Evolutionary conservation across 176 grass and related monocot genomes (phyloP), one percentile per base, ranked within the genome.

Genomic region (Alloteropsis semialata): DNA sequence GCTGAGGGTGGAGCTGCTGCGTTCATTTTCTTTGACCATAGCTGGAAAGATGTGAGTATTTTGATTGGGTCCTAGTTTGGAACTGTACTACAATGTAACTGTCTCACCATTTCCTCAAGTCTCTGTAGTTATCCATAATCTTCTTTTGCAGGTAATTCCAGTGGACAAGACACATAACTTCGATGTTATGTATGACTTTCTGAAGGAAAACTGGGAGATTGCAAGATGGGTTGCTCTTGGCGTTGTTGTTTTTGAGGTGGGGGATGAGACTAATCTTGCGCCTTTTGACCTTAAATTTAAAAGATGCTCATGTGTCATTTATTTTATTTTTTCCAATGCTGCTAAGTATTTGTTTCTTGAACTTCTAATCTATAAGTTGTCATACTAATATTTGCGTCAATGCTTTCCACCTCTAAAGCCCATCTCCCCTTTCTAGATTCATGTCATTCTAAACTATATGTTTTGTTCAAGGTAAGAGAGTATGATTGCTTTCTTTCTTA

Each of bases 1-100:
- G 88, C 84, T 77, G 96, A 98, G 69, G 76, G 82, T 86, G 91
- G 87, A 76, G 92, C 91, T 84, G 92, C 96, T 58, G 96, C 92
- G 56, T 98, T 98, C 88, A 98, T 98, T 81, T 98, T 95, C 89
- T 98, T 98, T 62, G 91, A 98, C 63, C 84, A 98, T 49, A 92
- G 91, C 82, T 98, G 96, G 96, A 98, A 95, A 91, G 96, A 98
- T 86, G 96, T 98, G 89, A 91, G 84, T 37, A 57, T 83, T 72
- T 50, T 77, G n/a, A 12, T 70, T 75, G 38, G 24, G 42, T 75
- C 14, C 46, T 78, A 34, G 37, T 55, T 83, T 57, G 15, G 36
- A 84, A 65, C 25, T 65, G 21, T 53, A 28, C 45, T 54, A 77
- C 61, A 82, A 72, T 33, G 41, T 46, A 37, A 58, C 27, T 87